These are phyloP conservation scores for Catharanthus roseus DNA, from an alignment of 257 asterid genomes.

Conservation along the genomic window DNA sequence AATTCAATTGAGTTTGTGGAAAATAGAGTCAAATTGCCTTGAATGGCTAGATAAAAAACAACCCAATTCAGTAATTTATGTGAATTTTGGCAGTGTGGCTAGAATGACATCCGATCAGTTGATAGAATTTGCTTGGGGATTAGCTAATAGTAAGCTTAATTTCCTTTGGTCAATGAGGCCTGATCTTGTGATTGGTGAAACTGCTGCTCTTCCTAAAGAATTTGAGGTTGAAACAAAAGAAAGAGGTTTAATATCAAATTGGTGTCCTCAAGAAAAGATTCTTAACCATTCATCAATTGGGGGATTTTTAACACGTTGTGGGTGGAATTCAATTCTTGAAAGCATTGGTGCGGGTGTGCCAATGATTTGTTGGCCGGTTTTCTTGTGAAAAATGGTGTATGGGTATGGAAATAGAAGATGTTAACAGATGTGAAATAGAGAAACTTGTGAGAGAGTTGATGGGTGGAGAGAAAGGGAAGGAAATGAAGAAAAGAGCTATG, in stretches of 20 bases:
- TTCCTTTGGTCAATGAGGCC: conserved; percentile 25
- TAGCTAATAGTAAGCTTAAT: conserved; percentile 15
- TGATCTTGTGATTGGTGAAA: conserved; percentile 18
- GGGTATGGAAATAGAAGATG: conserved; percentile 17
- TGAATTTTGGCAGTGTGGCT: conserved; percentile 24
- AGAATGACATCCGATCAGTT: conserved; percentile 8
- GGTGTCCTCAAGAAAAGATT: conserved; percentile 26
- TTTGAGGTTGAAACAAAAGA: conserved; percentile 14
- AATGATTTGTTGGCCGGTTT: conserved; percentile 24
- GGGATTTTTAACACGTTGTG: conserved; percentile 20
- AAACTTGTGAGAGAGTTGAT: conserved; percentile 14
- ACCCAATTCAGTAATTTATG: conserved; percentile 23
- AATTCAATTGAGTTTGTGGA: conserved; percentile 20
- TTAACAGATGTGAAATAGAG: conserved; percentile 11
- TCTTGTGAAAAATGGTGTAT: conserved; percentile 11
- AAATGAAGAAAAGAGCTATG: conserved; percentile 16
- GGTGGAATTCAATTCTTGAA: conserved; percentile 23
- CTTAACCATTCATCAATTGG: conserved; percentile 20
- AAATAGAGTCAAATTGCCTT: conserved; percentile 14
- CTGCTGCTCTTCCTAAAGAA: conserved; percentile 13
- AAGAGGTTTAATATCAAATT: conserved; percentile 16
- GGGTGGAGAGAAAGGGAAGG: conserved; percentile 13
- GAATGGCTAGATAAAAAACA: conserved; percentile 17
- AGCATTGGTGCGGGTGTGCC: conserved; percentile 23
- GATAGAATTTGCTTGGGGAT: conserved; percentile 27